Evolutionary conservation across 176 grass and related monocot genomes (phyloP).

Genomic region (Tillandsia leiboldiana): DNA sequence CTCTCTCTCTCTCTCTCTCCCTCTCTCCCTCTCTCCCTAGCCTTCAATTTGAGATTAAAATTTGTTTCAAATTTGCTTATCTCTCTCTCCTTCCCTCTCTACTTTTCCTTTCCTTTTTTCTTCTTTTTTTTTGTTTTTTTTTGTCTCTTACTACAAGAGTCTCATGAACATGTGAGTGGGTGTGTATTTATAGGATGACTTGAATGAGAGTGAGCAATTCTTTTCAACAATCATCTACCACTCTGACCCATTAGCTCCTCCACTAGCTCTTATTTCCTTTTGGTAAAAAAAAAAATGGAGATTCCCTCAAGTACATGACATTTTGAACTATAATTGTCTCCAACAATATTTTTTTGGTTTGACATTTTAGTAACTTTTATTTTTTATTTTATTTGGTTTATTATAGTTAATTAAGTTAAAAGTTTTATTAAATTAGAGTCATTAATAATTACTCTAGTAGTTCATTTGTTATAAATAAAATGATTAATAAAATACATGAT

Average conservation of each 20-base stretch:
- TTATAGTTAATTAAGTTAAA: too few relatives aligned
- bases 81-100: background rate
- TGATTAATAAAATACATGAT: too few relatives aligned
- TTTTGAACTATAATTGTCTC: too few relatives aligned
- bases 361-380: too few relatives aligned
- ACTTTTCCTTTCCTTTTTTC: background rate
- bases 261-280: background rate
- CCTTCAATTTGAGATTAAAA: too few relatives aligned
- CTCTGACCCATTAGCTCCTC: background rate
- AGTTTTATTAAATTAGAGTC: too few relatives aligned
- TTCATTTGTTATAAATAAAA: too few relatives aligned
- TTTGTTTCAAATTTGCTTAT: too few relatives aligned
- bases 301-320: background rate
- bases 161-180: constrained; percentile 2
- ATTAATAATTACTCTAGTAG: too few relatives aligned
- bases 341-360: too few relatives aligned
- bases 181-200: background rate
- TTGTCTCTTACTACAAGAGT: background rate
- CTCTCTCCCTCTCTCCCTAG: background rate
- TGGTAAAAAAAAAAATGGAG: background rate
- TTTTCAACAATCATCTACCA: background rate
- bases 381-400: too few relatives aligned
- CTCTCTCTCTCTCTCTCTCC: background rate
- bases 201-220: background rate
- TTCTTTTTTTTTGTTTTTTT: background rate